Conservation (phyloP, 2,329 filamentous ascomycete species). For the Neobulgaria alba region DNA sequence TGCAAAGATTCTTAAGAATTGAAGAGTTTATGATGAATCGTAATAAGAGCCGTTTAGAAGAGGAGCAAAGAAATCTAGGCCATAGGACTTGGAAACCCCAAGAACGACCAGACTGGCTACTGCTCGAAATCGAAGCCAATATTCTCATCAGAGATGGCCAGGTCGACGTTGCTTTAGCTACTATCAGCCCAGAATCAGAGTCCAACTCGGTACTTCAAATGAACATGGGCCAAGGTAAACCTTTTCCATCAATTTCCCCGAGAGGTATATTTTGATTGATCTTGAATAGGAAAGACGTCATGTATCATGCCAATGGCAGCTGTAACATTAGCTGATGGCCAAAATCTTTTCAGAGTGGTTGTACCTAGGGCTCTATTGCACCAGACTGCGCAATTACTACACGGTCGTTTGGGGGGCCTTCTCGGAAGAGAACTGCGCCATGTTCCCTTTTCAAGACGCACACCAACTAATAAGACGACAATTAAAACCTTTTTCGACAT, state of each 20-base stretch:
- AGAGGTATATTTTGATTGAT: neutral
- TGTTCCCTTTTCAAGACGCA: constrained; percentile 39
- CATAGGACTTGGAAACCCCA: constrained; percentile 30
- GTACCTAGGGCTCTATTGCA: constrained; percentile 37
- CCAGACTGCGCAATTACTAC: constrained; percentile 38
- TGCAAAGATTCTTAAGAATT: constrained; percentile 38
- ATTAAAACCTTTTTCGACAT: constrained; percentile 31
- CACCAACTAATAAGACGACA: constrained; percentile 25
- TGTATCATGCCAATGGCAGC: constrained; percentile 46
- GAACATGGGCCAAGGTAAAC: constrained; percentile 55
- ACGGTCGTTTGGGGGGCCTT: constrained; percentile 35
- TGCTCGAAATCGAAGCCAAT: constrained; percentile 58
- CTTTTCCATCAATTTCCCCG: neutral
- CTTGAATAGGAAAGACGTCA: constrained; percentile 43
- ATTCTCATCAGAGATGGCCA: constrained; percentile 54
- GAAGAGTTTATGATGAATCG: constrained; percentile 29
- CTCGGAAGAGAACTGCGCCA: constrained; percentile 36
- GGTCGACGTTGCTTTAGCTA: constrained; percentile 52
- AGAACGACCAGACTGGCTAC: constrained; percentile 51
- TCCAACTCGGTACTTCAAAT: constrained; percentile 55
- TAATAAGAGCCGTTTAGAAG: constrained; percentile 26
- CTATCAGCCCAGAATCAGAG: constrained; percentile 42
- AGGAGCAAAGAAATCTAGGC: constrained; percentile 33
- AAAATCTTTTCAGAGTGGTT: constrained; percentile 34
- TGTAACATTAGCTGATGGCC: constrained; percentile 36